phyloP scores from a whole-genome alignment of 495 filamentous ascomycete species.

The Bryoglossum gracile region DNA sequence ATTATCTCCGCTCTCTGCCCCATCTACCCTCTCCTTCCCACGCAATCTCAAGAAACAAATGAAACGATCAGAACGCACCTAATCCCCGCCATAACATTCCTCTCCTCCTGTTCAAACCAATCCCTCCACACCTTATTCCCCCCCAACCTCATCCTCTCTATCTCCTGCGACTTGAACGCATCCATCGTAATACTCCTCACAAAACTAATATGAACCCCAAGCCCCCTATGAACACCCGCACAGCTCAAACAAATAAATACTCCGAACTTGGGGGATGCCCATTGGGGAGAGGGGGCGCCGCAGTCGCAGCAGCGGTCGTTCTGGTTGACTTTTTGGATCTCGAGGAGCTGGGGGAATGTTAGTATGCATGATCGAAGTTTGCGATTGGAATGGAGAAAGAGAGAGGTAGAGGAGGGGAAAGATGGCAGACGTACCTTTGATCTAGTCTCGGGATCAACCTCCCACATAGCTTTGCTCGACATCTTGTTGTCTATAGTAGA shows the following conservation, averaged over 20 bases:
- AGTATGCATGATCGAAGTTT: background rate
- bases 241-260: conserved; percentile 97
- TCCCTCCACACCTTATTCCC: conserved; percentile 79
- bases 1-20: no score
- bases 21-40: conserved; percentile 28
- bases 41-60: conserved; percentile 17
- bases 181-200: conserved; percentile 96
- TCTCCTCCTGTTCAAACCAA: conserved; percentile 70
- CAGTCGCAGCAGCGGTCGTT: conserved; percentile 94
- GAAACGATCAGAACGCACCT: conserved; percentile 17
- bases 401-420: background rate
- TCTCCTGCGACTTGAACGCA: conserved; percentile 83
- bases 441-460: conserved; percentile 93
- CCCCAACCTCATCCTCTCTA: conserved; percentile 77
- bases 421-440: conserved; percentile 57
- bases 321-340: conserved; percentile 77
- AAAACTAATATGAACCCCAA: conserved; percentile 97
- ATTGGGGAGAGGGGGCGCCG: conserved; percentile 90
- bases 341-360: conserved; percentile 25
- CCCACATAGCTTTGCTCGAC: conserved; percentile 64
- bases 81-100: conserved; percentile 50
- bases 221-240: conserved; percentile 86
- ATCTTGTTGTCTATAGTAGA: no score
- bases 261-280: conserved; percentile 65
- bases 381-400: no score